Evolutionary conservation across 805 yeast species (phyloP).

Genomic region (Pichia pseudocactophila): DNA sequence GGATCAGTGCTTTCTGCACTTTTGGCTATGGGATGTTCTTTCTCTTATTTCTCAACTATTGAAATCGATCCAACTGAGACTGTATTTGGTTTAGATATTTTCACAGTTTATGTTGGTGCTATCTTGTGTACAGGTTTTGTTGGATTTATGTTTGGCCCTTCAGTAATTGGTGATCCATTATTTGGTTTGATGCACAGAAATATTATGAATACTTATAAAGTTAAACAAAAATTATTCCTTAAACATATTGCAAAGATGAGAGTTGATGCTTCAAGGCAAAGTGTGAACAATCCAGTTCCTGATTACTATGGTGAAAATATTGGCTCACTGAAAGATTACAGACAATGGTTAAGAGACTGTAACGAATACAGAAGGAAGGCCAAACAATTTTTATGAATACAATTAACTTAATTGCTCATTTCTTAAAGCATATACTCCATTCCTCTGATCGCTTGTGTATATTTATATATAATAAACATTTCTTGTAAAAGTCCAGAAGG

Average conservation of each 20-base stretch:
- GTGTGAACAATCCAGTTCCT: constrained; percentile 92
- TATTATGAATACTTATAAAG: constrained; percentile 37
- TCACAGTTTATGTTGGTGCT: constrained; percentile 69
- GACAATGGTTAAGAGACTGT: constrained; percentile 95
- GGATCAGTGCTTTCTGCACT: constrained; percentile 64
- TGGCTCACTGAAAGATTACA: constrained; percentile 74
- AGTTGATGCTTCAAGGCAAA: constrained; percentile 87
- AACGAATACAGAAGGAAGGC: constrained; percentile 81
- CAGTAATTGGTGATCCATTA: constrained; percentile 56
- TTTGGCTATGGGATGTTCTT: constrained; percentile 56
- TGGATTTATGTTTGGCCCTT: constrained; percentile 80
- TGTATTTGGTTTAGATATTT: constrained; percentile 83
- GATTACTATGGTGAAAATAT: constrained; percentile 97
- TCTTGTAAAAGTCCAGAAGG: too few relatives aligned
- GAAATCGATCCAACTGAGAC: constrained; percentile 88
- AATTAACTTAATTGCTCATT: neutral
- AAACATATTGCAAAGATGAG: constrained; percentile 67
- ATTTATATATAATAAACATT: neutral
- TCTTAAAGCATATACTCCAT: neutral
- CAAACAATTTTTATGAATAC: constrained; percentile 51
- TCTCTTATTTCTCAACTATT: constrained; percentile 67
- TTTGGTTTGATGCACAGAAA: constrained; percentile 49
- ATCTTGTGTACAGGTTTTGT: constrained; percentile 62
- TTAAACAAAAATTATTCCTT: constrained; percentile 67
- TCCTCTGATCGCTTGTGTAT: neutral